Conservation (phyloP, 495 filamentous ascomycete genomes). For the Lentithecium fluviatile region DNA sequence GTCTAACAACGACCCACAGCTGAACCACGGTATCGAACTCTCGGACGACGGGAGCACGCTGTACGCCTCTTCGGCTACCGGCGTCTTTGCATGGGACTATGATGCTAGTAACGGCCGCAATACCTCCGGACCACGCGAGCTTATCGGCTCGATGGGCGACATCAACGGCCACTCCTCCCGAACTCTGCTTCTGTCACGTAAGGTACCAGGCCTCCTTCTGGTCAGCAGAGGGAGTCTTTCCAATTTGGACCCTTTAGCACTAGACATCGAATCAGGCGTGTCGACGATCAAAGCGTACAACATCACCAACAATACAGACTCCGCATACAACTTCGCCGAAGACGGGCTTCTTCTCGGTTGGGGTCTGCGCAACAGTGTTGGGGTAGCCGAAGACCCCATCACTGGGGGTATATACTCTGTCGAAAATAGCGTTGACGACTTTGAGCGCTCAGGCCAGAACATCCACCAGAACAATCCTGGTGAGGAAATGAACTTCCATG, state of each 20-base stretch:
- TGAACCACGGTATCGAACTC: conserved; percentile 68
- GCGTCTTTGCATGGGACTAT: conserved; percentile 63
- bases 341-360: conserved; percentile 64
- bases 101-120: conserved; percentile 49
- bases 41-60: conserved; percentile 61
- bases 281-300: conserved; percentile 67
- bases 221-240: conserved; percentile 61
- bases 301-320: conserved; percentile 47
- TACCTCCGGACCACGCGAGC: conserved; percentile 42
- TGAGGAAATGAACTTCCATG: conserved; percentile 73
- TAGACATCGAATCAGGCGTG: conserved; percentile 51
- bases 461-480: conserved; percentile 70
- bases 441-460: conserved; percentile 56
- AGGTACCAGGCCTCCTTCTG: conserved; percentile 53
- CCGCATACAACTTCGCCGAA: conserved; percentile 46
- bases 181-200: conserved; percentile 58
- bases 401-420: conserved; percentile 62
- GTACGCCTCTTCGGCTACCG: conserved; percentile 59
- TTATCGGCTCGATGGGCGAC: conserved; percentile 61
- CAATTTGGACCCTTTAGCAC: conserved; percentile 59
- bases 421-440: conserved; percentile 69
- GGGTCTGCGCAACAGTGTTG: conserved; percentile 71
- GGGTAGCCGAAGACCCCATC: conserved; percentile 58
- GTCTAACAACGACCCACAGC: conserved; percentile 37
- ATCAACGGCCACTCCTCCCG: conserved; percentile 58